Conservation (phyloP, 116 monocot species). For the Cymodocea nodosa region DNA sequence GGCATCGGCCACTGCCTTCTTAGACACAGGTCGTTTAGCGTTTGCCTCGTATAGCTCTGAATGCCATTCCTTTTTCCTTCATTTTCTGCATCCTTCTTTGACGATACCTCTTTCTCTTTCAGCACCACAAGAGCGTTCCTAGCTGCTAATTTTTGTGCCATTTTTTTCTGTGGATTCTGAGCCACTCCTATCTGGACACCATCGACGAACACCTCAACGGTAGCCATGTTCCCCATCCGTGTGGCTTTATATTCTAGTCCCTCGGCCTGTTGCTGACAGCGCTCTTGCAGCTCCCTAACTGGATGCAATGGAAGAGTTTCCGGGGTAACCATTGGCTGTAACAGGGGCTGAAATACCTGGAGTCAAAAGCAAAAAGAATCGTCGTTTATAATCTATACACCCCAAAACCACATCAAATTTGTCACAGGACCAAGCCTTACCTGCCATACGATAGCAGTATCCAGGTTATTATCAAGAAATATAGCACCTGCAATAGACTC, state of each 20-base stretch:
- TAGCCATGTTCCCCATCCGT: conserved; percentile 60
- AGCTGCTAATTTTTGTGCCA: conserved; percentile 96
- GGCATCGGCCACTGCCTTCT: conserved; percentile 96
- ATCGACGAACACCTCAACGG: conserved; percentile 78
- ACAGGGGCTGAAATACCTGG: conserved; percentile 80
- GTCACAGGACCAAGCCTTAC: conserved; percentile 12
- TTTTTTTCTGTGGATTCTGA: conserved; percentile 94
- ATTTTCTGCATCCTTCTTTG: conserved; percentile 25
- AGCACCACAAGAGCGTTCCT: conserved; percentile 64
- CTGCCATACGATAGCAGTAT: conserved; percentile 74
- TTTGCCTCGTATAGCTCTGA: conserved; percentile 75
- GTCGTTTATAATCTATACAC: not conserved
- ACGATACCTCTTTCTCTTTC: conserved; percentile 57
- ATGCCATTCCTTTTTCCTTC: conserved; percentile 30
- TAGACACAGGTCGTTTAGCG: conserved; percentile 87
- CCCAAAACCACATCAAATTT: not conserved
- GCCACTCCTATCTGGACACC: conserved; percentile 79
- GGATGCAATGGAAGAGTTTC: conserved; percentile 97
- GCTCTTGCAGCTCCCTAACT: conserved; percentile 93
- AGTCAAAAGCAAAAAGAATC: not conserved
- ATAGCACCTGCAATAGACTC: conserved; percentile 94
- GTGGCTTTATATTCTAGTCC: conserved; percentile 83
- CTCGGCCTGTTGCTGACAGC: conserved; percentile 91
- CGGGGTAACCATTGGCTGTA: conserved; percentile 90
- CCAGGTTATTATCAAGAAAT: conserved; percentile 62